phyloP scores from a whole-genome alignment of 1,284 basidiomycete species.

The Anthracocystis walkeri region DNA sequence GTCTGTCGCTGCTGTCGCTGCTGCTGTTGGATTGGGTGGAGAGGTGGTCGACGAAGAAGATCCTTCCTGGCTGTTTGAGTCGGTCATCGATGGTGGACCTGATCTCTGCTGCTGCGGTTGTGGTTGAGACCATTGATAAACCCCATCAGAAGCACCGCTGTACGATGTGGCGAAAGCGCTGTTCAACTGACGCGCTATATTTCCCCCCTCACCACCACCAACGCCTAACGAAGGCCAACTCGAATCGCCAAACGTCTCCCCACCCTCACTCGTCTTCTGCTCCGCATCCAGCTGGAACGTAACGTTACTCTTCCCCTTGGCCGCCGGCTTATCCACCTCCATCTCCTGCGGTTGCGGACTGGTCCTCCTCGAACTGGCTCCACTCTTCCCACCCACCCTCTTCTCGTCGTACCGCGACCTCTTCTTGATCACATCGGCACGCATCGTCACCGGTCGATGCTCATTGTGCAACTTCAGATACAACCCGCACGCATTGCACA shows the following conservation, averaged over 20 bases:
- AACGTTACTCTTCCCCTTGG: slow-evolving; percentile 26
- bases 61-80: slow-evolving; percentile 20
- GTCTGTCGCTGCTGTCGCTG: slow-evolving; percentile 14
- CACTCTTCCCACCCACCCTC: slow-evolving; percentile 24
- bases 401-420: slow-evolving; percentile 62
- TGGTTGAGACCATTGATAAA: slow-evolving; percentile 17
- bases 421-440: slow-evolving; percentile 67
- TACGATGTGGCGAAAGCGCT: slow-evolving; percentile 33
- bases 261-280: background rate
- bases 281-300: slow-evolving; percentile 16
- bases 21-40: slow-evolving; percentile 12
- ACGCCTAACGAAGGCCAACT: slow-evolving; percentile 22
- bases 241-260: slow-evolving; percentile 3
- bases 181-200: slow-evolving; percentile 31
- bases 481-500: slow-evolving; percentile 66
- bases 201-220: background rate
- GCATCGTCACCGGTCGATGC: slow-evolving; percentile 62
- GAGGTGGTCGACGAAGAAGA: slow-evolving; percentile 27
- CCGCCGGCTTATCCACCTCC: slow-evolving; percentile 31
- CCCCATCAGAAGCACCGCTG: slow-evolving; percentile 21
- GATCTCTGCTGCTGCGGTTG: slow-evolving; percentile 11
- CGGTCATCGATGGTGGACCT: slow-evolving; percentile 35
- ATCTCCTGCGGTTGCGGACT: slow-evolving; percentile 49
- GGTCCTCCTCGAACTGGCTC: slow-evolving; percentile 31
- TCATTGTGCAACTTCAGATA: slow-evolving; percentile 64